phyloP scores from a whole-genome alignment of 2,329 filamentous ascomycete species.

The Botrytis paeoniae region DNA sequence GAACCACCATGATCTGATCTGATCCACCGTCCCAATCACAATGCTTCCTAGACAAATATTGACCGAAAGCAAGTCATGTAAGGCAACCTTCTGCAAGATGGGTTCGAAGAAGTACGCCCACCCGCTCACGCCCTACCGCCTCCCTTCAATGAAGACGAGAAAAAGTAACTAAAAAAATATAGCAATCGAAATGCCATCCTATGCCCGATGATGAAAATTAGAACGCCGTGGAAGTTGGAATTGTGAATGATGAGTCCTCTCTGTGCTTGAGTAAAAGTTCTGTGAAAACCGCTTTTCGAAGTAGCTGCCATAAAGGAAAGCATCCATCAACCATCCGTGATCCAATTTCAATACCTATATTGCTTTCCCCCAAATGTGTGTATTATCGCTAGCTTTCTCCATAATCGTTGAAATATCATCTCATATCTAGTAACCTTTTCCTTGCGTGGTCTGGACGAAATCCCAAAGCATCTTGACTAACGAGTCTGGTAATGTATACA shows the following conservation, averaged over 20 bases:
- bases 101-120: neutral
- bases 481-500: slow-evolving; percentile 91
- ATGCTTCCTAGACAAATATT: neutral
- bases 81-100: neutral
- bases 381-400: neutral
- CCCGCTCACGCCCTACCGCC: slow-evolving; percentile 1
- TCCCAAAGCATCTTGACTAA: slow-evolving; percentile 96
- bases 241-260: neutral
- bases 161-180: neutral
- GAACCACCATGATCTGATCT: slow-evolving; percentile 2
- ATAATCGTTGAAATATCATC: neutral
- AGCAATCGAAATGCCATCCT: slow-evolving; percentile 13
- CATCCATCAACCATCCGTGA: neutral
- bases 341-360: neutral
- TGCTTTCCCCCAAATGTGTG: neutral
- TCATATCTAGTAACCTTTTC: neutral
- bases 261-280: neutral
- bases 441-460: slow-evolving; percentile 49
- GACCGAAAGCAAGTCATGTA: neutral
- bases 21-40: neutral
- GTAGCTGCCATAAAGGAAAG: neutral
- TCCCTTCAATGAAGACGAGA: neutral
- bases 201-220: slow-evolving; percentile 10
- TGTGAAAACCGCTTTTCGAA: slow-evolving; percentile 1
- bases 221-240: slow-evolving; percentile 13